Percentiles rank a stretch among this genome's conserved stretches.
Conservation (phyloP, 2,329 filamentous ascomycete species). For the Cladophialophora chaetospira region DNA sequence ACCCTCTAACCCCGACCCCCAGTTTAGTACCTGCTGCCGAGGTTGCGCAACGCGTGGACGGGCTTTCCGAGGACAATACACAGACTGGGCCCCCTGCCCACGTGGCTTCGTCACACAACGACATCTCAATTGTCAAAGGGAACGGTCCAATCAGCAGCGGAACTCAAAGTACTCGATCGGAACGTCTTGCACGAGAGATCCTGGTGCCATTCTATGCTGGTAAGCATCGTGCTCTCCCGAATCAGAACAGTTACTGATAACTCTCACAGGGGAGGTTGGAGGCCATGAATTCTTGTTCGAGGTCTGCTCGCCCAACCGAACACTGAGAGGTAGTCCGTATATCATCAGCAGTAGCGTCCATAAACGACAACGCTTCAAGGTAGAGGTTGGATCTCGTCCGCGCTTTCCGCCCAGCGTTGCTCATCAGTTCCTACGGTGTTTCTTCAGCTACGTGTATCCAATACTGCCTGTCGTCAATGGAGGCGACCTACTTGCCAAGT, state of each 20-base stretch:
- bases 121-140: not conserved
- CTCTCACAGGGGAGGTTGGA: slow-evolving; percentile 16
- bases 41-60: not conserved
- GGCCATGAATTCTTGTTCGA: slow-evolving; percentile 26
- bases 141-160: not conserved
- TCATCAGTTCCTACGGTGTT: slow-evolving; percentile 13
- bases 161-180: not conserved
- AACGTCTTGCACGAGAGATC: not conserved
- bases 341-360: slow-evolving; percentile 16
- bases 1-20: slow-evolving; percentile 18
- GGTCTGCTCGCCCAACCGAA: slow-evolving; percentile 17
- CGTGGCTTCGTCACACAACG: not conserved
- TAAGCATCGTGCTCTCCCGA: not conserved
- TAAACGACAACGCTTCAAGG: slow-evolving; percentile 11
- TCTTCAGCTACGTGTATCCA: slow-evolving; percentile 23
- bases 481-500: slow-evolving; percentile 15
- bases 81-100: too few relatives aligned
- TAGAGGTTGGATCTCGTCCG: not conserved
- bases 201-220: slow-evolving; percentile 21
- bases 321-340: slow-evolving; percentile 17
- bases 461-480: slow-evolving; percentile 19
- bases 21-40: slow-evolving; percentile 9
- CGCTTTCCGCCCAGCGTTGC: slow-evolving; percentile 4
- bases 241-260: not conserved
- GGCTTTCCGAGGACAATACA: not conserved